Conservation (phyloP, 2,329 filamentous ascomycete genomes). For the Fusarium cicatricum region DNA sequence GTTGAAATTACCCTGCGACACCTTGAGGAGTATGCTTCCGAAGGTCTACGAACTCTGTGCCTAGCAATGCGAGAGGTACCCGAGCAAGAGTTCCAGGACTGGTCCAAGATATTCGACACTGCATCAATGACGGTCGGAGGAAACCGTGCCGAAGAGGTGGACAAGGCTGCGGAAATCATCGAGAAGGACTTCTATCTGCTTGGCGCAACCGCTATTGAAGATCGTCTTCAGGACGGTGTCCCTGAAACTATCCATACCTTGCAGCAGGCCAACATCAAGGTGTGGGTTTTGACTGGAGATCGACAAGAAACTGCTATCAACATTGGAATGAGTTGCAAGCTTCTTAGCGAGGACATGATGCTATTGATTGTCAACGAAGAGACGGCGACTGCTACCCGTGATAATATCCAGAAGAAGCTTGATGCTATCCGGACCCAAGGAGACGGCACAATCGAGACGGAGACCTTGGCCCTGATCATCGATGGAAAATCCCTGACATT, state of each 20-base stretch:
- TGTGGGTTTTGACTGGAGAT: constrained; percentile 98
- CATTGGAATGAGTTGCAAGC: constrained; percentile 99
- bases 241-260: constrained; percentile 98
- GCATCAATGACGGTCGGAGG: constrained; percentile 91
- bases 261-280: constrained; percentile 96
- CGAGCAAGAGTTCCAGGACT: constrained; percentile 87
- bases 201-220: constrained; percentile 96
- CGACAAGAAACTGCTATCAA: constrained; percentile 99
- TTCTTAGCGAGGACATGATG: constrained; percentile 99
- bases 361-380: constrained; percentile 97
- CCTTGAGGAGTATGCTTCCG: constrained; percentile 97
- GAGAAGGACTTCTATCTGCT: constrained; percentile 91
- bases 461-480: constrained; percentile 90
- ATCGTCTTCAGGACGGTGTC: constrained; percentile 95
- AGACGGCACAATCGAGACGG: constrained; percentile 78
- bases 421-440: constrained; percentile 88
- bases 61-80: constrained; percentile 92
- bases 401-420: constrained; percentile 92
- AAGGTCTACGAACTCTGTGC: constrained; percentile 93
- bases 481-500: constrained; percentile 95
- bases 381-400: constrained; percentile 75
- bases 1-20: constrained; percentile 92
- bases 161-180: constrained; percentile 96
- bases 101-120: constrained; percentile 85
- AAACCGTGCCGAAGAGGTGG: constrained; percentile 91